Base-by-base conservation (phyloP, 2,329 filamentous ascomycete species). In the Clarireedia paspali region DNA sequence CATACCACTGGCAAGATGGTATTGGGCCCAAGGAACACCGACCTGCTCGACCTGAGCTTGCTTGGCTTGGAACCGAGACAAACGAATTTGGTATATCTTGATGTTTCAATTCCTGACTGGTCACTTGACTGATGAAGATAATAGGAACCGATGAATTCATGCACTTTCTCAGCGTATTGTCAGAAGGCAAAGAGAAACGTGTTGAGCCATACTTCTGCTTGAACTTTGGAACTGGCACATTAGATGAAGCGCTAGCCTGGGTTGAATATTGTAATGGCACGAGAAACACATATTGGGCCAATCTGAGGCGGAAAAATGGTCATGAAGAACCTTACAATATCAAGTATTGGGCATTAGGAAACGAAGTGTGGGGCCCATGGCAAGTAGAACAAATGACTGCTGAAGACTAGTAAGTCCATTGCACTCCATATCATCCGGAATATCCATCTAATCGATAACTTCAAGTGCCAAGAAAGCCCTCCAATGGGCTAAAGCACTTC, bases 291-390 rank as follows among this genome's bases (percentile, higher is more conserved):
- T 80, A 92, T 75, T 94, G 90, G 69, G 89, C 89, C 60, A 91
- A 92, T 67, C 75, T 91, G 50, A 83, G 89, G 34, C 80, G 89
- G 12, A 78, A 85, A 64, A 86, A 94, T 71, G 89, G 89, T 10
- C 84, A 81, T 34, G 77, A 85, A 55, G 81, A 90, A 72, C 89
- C 89, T 4, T 92, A 92, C 72, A 84, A 85, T 57, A 81, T 91
- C 65, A 90, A 89, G 72, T 92, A 91, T 76, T 94, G 89, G 89
- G 88, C 87, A 1, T 79, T 94, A 26, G 89, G 89, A 9, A 94
- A 94, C 71, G 83, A 86, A 65, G 77, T 77, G 36, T 70, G 66
- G 65, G 68, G 68, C 50, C 64, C 68, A 6, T 70, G 67, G 66
- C 78, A 81, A 70, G 77, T 82, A 34, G 79, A 73, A 39, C 75